A percentile compares a stretch with the other conserved stretches of the same genome.
Conservation (phyloP, 2,329 filamentous ascomycete species). For the Botryosphaeria dothidea region DNA sequence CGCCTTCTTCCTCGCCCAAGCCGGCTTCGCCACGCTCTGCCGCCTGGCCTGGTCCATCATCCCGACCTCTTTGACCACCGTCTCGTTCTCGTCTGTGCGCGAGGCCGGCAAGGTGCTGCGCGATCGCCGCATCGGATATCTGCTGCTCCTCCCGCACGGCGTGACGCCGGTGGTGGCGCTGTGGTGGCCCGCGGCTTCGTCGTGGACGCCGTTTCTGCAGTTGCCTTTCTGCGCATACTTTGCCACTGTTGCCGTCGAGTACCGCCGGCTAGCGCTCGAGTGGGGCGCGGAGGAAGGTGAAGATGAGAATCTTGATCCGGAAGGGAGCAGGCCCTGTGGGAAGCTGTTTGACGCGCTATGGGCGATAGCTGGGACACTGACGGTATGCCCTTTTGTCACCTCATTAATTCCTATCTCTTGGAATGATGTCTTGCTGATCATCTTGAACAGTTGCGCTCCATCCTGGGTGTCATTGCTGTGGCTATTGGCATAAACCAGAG, state of each 20-base stretch:
- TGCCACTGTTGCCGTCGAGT: background rate
- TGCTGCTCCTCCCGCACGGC: background rate
- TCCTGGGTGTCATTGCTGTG: background rate
- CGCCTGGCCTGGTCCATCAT: background rate
- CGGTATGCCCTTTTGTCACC: no score
- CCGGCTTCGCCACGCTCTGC: background rate
- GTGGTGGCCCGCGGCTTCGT: background rate
- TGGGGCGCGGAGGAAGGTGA: background rate
- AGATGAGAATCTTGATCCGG: background rate
- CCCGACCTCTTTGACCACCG: background rate
- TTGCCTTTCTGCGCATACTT: background rate
- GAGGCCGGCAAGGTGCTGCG: background rate
- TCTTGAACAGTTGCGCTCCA: background rate
- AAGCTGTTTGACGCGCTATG: background rate
- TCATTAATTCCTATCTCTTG: no score
- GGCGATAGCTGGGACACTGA: no score
- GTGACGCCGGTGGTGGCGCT: background rate
- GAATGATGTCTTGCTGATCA: no score
- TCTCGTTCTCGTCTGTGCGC: no score
- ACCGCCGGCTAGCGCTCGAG: background rate
- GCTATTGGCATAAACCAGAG: background rate
- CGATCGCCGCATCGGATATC: background rate
- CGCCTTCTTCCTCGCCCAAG: background rate
- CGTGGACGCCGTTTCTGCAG: background rate
- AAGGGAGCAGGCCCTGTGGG: background rate